Evolutionary conservation across 2,329 filamentous ascomycete species (phyloP), one percentile per base, ranked within the genome.

Genomic region (Thielaviopsis populi): DNA sequence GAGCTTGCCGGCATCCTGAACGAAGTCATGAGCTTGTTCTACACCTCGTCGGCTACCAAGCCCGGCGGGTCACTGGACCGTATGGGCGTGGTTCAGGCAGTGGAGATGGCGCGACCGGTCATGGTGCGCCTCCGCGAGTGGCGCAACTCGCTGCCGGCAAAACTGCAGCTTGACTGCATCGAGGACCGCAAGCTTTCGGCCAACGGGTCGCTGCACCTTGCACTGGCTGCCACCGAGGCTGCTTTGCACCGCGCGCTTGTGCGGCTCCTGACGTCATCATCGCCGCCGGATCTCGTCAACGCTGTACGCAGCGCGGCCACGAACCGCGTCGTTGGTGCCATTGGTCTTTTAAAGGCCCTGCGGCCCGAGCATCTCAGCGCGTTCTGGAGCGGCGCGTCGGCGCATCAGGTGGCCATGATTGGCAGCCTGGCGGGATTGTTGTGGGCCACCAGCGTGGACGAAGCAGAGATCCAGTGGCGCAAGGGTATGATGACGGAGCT

Each of bases 51-150:
- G 30, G 54, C 65, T 11, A 64, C 63, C 2, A 64, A 64, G 42
- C 62, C 63, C 22, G 65, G 65, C 6, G 62, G 65, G 11, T 37
- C 17, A 2, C 59, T 66, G 6, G 62, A 66, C 37, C 40, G 58
- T 11, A 67, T 64, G n/a, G 43, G 65, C 11, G 63, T 66, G n/a
- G 59, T 62, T 8, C 53, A 59, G 15, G 74, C 76, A 1, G 70
- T 79, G 1, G 76, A 77, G 65, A 75, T 75, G 30, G 77, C 76
- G 1, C 78, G 78, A 62, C 77, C 77, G 0, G 71, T 79, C 0
- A 76, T 77, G n/a, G 71, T 77, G 30, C 73, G 73, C 17, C 69
- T 79, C 5, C 76, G 75, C 56, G 73, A 77, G 54, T 80, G 78
- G 78, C 75, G 74, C 53, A 71, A 74, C n/a, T 71, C 69, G n/a